A percentile compares a stretch with the other conserved stretches of the same genome.
Evolutionary conservation across 192 early-diverging fungal genomes (phyloP).

Genomic region (Coemansia sp.): DNA sequence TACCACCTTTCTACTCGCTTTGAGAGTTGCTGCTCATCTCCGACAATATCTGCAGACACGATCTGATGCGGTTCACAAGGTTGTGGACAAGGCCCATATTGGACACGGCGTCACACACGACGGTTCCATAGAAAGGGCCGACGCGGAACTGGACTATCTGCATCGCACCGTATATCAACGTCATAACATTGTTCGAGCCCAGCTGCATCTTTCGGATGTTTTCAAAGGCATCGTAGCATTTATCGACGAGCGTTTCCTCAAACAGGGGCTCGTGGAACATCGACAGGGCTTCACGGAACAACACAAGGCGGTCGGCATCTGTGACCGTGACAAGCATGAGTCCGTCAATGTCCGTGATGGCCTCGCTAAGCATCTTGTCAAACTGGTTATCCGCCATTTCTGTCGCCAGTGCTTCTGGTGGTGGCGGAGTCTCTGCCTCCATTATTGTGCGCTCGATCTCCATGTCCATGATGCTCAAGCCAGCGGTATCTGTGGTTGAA

Average conservation of each 20-base stretch:
- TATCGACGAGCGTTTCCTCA: slow-evolving; percentile 45
- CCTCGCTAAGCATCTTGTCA: slow-evolving; percentile 42
- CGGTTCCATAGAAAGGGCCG: slow-evolving; percentile 47
- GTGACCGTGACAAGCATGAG: slow-evolving; percentile 48
- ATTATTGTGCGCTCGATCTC: slow-evolving; percentile 3
- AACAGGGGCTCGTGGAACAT: slow-evolving; percentile 50
- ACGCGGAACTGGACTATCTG: slow-evolving; percentile 51
- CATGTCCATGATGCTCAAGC: background rate
- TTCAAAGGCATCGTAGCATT: slow-evolving; percentile 52
- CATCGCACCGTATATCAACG: slow-evolving; percentile 45
- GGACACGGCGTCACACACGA: slow-evolving; percentile 35
- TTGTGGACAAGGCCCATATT: slow-evolving; percentile 51
- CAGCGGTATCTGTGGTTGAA: background rate
- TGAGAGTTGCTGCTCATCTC: slow-evolving; percentile 19
- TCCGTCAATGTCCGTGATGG: slow-evolving; percentile 37
- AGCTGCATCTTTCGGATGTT: slow-evolving; percentile 46
- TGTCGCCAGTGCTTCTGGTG: background rate
- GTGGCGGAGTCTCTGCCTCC: background rate
- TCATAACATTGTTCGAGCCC: slow-evolving; percentile 35
- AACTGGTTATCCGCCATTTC: slow-evolving; percentile 25
- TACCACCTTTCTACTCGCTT: background rate
- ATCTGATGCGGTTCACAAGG: slow-evolving; percentile 40
- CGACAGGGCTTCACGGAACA: slow-evolving; percentile 42
- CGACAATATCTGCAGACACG: slow-evolving; percentile 26
- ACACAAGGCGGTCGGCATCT: slow-evolving; percentile 27